Conservation (phyloP, 805 yeast genomes). For the Monosporozyma servazzii region DNA sequence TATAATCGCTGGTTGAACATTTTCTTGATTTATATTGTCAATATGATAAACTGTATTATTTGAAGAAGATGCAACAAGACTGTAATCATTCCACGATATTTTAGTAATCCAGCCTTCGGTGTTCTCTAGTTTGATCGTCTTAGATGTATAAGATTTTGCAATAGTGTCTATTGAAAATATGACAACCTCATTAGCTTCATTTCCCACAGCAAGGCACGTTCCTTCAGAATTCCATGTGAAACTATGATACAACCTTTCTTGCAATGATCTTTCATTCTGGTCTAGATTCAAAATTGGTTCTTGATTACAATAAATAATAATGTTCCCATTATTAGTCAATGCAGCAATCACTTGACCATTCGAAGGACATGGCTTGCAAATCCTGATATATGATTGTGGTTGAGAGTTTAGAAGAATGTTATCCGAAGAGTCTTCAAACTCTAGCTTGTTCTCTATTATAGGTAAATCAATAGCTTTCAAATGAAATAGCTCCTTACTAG, state of each 20-base stretch:
- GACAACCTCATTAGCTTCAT: conserved; percentile 19
- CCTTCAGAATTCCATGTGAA: conserved; percentile 24
- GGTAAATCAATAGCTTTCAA: conserved; percentile 14
- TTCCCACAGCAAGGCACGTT: conserved; percentile 16
- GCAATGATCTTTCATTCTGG: conserved; percentile 6
- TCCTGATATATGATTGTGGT: conserved; percentile 19
- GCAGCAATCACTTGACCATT: conserved; percentile 16
- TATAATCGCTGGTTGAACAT: not conserved
- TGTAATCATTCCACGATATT: conserved; percentile 10
- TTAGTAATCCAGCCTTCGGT: conserved; percentile 17
- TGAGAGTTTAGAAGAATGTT: conserved; percentile 24
- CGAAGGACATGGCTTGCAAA: conserved; percentile 16
- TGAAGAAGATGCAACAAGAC: conserved; percentile 11
- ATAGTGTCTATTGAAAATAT: conserved; percentile 5
- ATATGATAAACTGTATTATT: conserved; percentile 21
- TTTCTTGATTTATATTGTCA: not conserved
- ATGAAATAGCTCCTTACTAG: conserved; percentile 21
- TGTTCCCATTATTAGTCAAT: conserved; percentile 24
- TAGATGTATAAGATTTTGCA: not conserved
- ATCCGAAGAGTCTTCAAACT: conserved; percentile 15
- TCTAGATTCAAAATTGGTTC: conserved; percentile 15
- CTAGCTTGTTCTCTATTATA: conserved; percentile 21
- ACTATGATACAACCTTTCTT: conserved; percentile 19
- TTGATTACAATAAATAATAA: conserved; percentile 15
- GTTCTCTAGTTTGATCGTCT: not conserved